These are phyloP conservation scores for Strobilomyces echinocephalus DNA, from an alignment of 768 basidiomycete species.

Conservation along the genomic window DNA sequence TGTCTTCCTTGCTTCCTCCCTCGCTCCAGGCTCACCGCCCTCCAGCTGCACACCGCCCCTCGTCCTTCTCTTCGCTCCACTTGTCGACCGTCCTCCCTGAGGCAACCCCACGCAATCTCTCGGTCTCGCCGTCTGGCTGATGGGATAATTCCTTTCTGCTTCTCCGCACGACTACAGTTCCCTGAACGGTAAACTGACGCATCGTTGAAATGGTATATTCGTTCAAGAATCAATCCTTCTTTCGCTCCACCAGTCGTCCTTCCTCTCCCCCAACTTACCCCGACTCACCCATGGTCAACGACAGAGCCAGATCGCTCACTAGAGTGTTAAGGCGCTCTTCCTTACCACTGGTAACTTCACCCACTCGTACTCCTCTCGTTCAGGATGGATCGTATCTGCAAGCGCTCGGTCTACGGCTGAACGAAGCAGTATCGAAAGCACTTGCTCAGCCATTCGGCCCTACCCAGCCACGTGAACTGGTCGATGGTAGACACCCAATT, in stretches of 20 bases:
- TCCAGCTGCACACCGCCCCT: conserved; percentile 19
- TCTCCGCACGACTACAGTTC: conserved; percentile 26
- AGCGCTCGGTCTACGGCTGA: conserved; percentile 68
- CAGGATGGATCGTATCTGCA: conserved; percentile 82
- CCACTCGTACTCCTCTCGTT: conserved; percentile 42
- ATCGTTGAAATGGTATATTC: conserved; percentile 50
- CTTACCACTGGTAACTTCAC: conserved; percentile 29
- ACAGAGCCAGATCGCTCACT: conserved; percentile 49
- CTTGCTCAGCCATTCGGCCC: conserved; percentile 61
- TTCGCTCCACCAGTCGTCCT: conserved; percentile 60
- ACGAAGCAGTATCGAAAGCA: conserved; percentile 76
- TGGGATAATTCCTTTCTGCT: conserved; percentile 39
- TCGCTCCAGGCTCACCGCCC: conserved; percentile 22
- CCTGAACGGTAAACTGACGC: neutral
- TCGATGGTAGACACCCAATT: conserved; percentile 67
- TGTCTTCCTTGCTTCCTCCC: neutral
- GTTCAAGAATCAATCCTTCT: conserved; percentile 62
- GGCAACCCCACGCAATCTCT: conserved; percentile 20
- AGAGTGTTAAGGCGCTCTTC: conserved; percentile 59
- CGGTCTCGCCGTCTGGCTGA: conserved; percentile 17
- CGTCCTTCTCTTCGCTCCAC: conserved; percentile 56
- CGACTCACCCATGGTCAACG: conserved; percentile 37
- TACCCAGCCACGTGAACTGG: conserved; percentile 44
- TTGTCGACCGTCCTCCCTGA: conserved; percentile 58
- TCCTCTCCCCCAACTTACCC: conserved; percentile 47